Percentiles rank a stretch among this genome's conserved stretches.
Conservation (phyloP, 768 basidiomycete species). For the Butyriboletus loyo region DNA sequence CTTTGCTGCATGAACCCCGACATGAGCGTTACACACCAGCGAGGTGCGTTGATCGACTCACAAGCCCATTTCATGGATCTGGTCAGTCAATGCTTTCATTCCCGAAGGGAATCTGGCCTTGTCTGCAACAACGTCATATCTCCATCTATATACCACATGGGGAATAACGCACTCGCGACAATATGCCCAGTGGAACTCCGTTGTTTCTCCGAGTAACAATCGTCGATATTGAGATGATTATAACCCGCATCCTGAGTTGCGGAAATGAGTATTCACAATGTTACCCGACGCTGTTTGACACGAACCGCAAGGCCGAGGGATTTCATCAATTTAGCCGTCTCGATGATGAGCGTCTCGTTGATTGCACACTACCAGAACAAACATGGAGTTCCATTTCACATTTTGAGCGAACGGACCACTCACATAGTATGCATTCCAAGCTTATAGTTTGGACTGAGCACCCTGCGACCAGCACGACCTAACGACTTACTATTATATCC, state of each 20-base stretch:
- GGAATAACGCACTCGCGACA: conserved; percentile 43
- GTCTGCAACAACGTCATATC: conserved; percentile 32
- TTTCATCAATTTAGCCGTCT: conserved; percentile 50
- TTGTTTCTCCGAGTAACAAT: conserved; percentile 61
- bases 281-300: neutral
- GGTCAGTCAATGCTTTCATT: conserved; percentile 53
- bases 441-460: conserved; percentile 30
- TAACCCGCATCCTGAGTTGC: conserved; percentile 52
- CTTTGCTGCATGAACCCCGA: conserved; percentile 39
- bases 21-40: neutral
- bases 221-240: conserved; percentile 57
- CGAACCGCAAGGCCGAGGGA: conserved; percentile 48
- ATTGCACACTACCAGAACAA: conserved; percentile 48
- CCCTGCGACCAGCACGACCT: neutral
- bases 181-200: conserved; percentile 51
- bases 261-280: neutral
- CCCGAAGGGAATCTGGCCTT: conserved; percentile 52
- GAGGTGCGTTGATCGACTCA: conserved; percentile 29
- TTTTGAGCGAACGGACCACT: conserved; percentile 9
- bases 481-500: conserved; percentile 58
- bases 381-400: neutral
- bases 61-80: conserved; percentile 57
- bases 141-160: neutral
- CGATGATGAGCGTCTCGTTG: conserved; percentile 48
- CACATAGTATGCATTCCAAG: conserved; percentile 71